Evolutionary conservation across 2,329 filamentous ascomycete genomes (phyloP).

Genomic region (Penicillium brasilianum): DNA sequence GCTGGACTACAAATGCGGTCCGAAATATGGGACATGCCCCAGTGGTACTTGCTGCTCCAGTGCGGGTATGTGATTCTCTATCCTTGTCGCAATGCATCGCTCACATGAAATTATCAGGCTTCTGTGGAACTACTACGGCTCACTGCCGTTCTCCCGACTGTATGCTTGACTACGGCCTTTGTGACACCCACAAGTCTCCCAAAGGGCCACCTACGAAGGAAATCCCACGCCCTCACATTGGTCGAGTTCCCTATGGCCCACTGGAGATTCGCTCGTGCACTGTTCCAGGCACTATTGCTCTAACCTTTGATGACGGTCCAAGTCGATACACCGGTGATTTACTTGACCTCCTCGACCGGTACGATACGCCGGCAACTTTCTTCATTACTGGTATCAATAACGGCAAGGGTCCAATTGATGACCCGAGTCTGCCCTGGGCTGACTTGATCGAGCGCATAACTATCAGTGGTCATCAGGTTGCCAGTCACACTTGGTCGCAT

Average conservation of each 20-base stretch:
- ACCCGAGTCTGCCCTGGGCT: constrained; percentile 46
- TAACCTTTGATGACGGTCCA: constrained; percentile 72
- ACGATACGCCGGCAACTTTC: constrained; percentile 69
- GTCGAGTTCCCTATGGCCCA: constrained; percentile 44
- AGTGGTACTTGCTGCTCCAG: constrained; percentile 46
- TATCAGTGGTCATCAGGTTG: constrained; percentile 55
- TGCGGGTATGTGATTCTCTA: constrained; percentile 36
- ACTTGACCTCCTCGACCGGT: constrained; percentile 64
- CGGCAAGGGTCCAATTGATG: constrained; percentile 52
- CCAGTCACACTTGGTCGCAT: constrained; percentile 60
- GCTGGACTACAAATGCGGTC: constrained; percentile 41
- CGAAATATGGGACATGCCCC: constrained; percentile 40
- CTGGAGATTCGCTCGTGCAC: constrained; percentile 45
- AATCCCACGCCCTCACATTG: constrained; percentile 43
- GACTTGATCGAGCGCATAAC: constrained; percentile 49
- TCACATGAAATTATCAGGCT: constrained; percentile 36
- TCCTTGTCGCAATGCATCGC: background rate
- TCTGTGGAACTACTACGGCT: constrained; percentile 42
- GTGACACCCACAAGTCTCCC: constrained; percentile 44
- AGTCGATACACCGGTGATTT: constrained; percentile 65
- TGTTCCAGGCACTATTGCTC: constrained; percentile 63
- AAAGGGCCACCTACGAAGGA: constrained; percentile 42
- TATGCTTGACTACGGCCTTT: constrained; percentile 45
- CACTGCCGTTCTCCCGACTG: constrained; percentile 50
- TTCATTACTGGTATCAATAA: constrained; percentile 63